A percentile compares a stretch with the other conserved stretches of the same genome.
Evolutionary conservation across 208 protist species (phyloP).

Genomic region (Acanthamoeba healyi): DNA sequence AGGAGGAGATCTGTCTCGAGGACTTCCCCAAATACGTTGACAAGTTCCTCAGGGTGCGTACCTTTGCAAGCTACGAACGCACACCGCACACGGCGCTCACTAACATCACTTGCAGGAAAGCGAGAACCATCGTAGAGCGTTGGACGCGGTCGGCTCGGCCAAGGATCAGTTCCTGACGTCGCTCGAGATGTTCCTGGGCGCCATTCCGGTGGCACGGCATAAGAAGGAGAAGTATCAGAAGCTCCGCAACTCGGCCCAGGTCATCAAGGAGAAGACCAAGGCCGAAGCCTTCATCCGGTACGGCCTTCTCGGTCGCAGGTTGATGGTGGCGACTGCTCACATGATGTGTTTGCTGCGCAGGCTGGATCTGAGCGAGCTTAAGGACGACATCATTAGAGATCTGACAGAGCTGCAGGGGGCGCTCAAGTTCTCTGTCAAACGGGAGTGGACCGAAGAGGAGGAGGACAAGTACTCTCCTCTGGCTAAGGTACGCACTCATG

Average conservation of each 20-base stretch:
- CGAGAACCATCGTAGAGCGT: constrained; percentile 6
- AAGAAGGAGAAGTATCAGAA: constrained; percentile 52
- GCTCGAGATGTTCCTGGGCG: constrained; percentile 59
- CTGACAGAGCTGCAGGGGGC: constrained; percentile 20
- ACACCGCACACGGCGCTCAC: neutral
- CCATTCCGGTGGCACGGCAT: constrained; percentile 11
- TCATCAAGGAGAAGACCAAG: constrained; percentile 59
- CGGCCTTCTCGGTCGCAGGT: neutral
- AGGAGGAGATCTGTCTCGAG: neutral
- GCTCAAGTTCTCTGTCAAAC: constrained; percentile 64
- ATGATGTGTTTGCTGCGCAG: too few relatives aligned
- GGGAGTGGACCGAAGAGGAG: constrained; percentile 55
- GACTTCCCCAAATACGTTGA: constrained; percentile 59
- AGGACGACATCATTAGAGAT: constrained; percentile 68
- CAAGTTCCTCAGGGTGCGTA: constrained; percentile 14
- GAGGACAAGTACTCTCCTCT: constrained; percentile 15
- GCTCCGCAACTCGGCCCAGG: constrained; percentile 7
- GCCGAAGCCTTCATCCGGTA: constrained; percentile 25
- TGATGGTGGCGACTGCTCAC: neutral
- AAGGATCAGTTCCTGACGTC: constrained; percentile 50
- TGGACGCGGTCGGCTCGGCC: constrained; percentile 9
- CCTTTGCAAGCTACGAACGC: neutral
- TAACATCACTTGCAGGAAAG: neutral
- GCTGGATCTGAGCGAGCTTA: constrained; percentile 5
- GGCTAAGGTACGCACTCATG: neutral